Percentiles rank a stretch among this genome's conserved stretches.
Conservation (phyloP, 1,139 yeast genomes). For the Scheffersomyces segobiensis region DNA sequence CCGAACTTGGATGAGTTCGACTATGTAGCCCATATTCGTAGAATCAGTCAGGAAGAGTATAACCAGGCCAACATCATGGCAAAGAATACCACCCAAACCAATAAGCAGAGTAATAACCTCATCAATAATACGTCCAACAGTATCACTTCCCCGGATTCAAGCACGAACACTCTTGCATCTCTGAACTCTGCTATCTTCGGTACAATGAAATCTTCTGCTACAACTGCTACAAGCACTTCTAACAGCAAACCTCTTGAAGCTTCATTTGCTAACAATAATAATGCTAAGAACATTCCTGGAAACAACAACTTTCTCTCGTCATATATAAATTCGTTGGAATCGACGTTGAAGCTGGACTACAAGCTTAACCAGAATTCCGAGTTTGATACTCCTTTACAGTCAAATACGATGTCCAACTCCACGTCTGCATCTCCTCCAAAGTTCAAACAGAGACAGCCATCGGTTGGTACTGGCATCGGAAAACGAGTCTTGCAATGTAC, state of each 20-base stretch:
- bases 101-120: neutral
- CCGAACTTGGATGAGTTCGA: conserved; percentile 45
- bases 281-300: neutral
- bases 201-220: conserved; percentile 7
- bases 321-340: conserved; percentile 42
- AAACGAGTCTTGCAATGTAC: conserved; percentile 39
- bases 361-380: conserved; percentile 10
- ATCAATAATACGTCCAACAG: conserved; percentile 1
- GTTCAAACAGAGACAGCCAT: conserved; percentile 5
- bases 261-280: neutral
- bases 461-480: neutral
- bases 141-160: conserved; percentile 10
- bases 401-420: neutral
- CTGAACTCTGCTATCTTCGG: conserved; percentile 13
- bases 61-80: conserved; percentile 11
- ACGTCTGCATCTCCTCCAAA: conserved; percentile 1
- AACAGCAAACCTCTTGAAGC: neutral
- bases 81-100: neutral
- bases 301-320: conserved; percentile 34
- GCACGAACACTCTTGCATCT: conserved; percentile 13
- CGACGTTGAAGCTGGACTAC: conserved; percentile 32
- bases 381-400: neutral
- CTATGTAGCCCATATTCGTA: conserved; percentile 48
- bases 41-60: conserved; percentile 44
- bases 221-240: conserved; percentile 2